Base-by-base conservation (phyloP, 257 asterid species). In the Nicotiana knightiana region DNA sequence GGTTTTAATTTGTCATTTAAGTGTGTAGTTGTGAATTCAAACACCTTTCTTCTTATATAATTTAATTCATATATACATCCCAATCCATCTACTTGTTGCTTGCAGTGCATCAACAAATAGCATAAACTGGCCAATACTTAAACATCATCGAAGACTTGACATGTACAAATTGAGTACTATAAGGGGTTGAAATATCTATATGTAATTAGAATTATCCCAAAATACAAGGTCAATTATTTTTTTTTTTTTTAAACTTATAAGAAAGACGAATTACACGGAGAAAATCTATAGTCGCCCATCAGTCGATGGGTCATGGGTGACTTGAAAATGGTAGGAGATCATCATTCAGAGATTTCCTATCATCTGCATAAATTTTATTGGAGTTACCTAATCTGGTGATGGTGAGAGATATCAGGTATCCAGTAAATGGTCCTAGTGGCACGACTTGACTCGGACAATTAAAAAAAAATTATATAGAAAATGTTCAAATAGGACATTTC, bases 1-100 rank as follows among this genome's bases (percentile, higher is more conserved):
- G 80, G 80, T 76, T 75, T 67, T 43, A 77, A 84, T 73, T 8
- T 37, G 24, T 24, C 43, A 16, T 61, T 76, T 21, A 17, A 28
- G 3, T n/a, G 65, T 79, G 16, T 82, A 53, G 86, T 76, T 82
- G 30, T 43, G 66, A 73, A 26, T 75, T 75, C 63, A 71, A 71
- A 46, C 61, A 46, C 24, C 37, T 43, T 24, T 71, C 21, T 15
- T 6, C 48, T 58, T n/a, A 11, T 30, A 39, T 12, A n/a, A 68
- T 11, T 70, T 12, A 43, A 12, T 70, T 21, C 58, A 70, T 3
- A 13, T 46, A 33, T 13, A 32, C 4, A 24, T 13, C 61, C 43
- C 15, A 75, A 24, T 35, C 8, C 62, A 51, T 73, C 79, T 48
- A 73, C 24, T 24, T 48, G 32, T 13, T 46, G 9, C 39, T 71